These are phyloP conservation scores for Casaregolazyma suthepensis DNA, from an alignment of 1,139 yeast species.

Conservation along the genomic window DNA sequence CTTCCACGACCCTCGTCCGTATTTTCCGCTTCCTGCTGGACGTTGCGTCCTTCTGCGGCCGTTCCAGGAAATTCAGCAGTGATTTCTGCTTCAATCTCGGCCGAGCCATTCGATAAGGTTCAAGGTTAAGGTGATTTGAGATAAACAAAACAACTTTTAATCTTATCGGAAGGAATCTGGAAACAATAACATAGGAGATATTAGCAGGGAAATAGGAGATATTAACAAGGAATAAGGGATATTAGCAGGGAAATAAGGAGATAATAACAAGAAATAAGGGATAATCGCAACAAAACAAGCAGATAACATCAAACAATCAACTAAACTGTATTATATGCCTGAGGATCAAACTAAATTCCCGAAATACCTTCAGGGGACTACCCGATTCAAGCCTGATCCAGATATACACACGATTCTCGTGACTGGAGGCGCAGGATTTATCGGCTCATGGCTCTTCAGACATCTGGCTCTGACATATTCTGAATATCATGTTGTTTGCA, in stretches of 20 bases:
- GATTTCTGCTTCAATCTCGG: slow-evolving; percentile 5
- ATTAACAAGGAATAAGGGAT: too few species aligned
- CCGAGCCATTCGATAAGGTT: slow-evolving; percentile 4
- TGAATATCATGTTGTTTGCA: slow-evolving; percentile 38
- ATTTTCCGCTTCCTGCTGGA: neutral
- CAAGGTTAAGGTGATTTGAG: neutral
- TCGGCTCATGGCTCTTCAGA: slow-evolving; percentile 40
- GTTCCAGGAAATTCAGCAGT: slow-evolving; percentile 7
- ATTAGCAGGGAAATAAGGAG: too few species aligned
- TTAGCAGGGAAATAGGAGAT: too few species aligned
- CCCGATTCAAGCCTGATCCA: slow-evolving; percentile 19
- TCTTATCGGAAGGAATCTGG: neutral
- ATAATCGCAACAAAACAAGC: neutral
- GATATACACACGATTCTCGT: slow-evolving; percentile 35
- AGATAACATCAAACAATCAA: neutral
- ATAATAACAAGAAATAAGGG: too few species aligned
- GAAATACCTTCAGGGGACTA: slow-evolving; percentile 9
- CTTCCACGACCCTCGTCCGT: neutral
- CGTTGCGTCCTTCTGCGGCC: neutral
- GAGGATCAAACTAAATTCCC: neutral
- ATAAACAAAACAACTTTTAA: neutral
- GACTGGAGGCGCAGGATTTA: slow-evolving; percentile 58
- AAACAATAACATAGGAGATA: too few species aligned
- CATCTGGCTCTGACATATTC: slow-evolving; percentile 39
- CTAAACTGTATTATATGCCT: neutral